Percentiles rank a stretch among this genome's conserved stretches.
phyloP scores from a whole-genome alignment of 352 stramenopile species.

The Pythium myriotylum region DNA sequence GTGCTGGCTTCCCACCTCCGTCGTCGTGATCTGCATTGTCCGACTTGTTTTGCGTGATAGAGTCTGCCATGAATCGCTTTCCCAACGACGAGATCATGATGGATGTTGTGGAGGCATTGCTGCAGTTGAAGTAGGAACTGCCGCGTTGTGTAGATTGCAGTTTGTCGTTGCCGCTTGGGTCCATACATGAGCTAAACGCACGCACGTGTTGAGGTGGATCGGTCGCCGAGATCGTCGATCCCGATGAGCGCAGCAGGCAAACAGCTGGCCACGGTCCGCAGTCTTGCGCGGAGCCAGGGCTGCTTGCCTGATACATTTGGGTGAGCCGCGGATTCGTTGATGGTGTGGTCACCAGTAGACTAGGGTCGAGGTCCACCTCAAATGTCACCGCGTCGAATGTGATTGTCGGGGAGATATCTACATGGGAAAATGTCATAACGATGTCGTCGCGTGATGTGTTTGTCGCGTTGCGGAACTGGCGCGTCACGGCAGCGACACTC shows the following conservation, averaged over 20 bases:
- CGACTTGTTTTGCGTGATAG: conserved; percentile 7
- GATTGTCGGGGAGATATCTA: conserved; percentile 9
- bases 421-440: conserved; percentile 12
- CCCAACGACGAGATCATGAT: conserved; percentile 15
- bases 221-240: background rate
- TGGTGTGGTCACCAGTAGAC: background rate
- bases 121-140: background rate
- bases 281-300: background rate
- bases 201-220: conserved; percentile 8
- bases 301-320: background rate
- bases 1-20: background rate
- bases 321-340: conserved; percentile 6
- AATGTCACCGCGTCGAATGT: conserved; percentile 24
- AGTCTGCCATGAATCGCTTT: conserved; percentile 14
- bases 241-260: background rate
- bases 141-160: background rate
- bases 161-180: background rate
- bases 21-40: background rate
- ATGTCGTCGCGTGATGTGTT: conserved; percentile 10
- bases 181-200: conserved; percentile 6
- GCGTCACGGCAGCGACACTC: background rate
- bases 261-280: conserved; percentile 9
- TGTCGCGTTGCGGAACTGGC: conserved; percentile 7
- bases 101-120: background rate
- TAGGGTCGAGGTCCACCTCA: conserved; percentile 16